Base-by-base conservation (phyloP, 352 stramenopile genomes). In the Globisporangium abappressorium region DNA sequence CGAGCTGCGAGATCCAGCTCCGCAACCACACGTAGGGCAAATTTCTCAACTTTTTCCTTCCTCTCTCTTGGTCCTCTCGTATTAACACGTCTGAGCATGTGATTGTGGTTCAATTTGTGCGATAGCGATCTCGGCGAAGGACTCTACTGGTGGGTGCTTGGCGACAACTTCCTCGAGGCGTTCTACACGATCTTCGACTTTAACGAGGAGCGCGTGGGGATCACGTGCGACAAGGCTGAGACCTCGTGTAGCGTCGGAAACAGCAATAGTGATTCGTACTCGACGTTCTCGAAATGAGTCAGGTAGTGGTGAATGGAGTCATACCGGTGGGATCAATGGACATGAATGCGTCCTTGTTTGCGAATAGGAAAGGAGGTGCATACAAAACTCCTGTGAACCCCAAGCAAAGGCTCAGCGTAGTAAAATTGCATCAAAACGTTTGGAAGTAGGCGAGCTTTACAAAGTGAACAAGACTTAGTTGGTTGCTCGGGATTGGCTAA, bases 151-250 rank as follows among this genome's bases (percentile, higher is more conserved):
- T 92, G 83, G 83, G 80, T 90, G 30, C 69, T 90, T 1, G 81
- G 83, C 15, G 80, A 88, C 62, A 76, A 69, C 33, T 90, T 92
- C 70, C 65, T 90, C 33, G 66, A 80, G 56, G 72, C 77, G 28
- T 87, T 89, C 73, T 90, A 89, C 70, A 89, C 81, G 18, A 66
- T 90, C 12, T 91, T 89, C 60, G 76, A 90, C 66, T 77, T 81
- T 41, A 68, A 75, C 2, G 69, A 74, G 6, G 36, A 78, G 7
- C 69, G 81, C 56, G 68, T 91, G 3, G 80, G 79, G n/a, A 78
- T 89, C 38, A 79, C 80, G 0, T 89, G 82, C 41, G 71, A 72
- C 8, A 64, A 36, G 5, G 64, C 33, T 6, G 78, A 69, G 38
- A 43, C 53, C 9, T 60, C 5, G 6, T 78, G 74, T 51, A 66